Percentiles rank a stretch among this genome's conserved stretches.
phyloP scores from a whole-genome alignment of 495 filamentous ascomycete species.

The Penicillium crystallinum region DNA sequence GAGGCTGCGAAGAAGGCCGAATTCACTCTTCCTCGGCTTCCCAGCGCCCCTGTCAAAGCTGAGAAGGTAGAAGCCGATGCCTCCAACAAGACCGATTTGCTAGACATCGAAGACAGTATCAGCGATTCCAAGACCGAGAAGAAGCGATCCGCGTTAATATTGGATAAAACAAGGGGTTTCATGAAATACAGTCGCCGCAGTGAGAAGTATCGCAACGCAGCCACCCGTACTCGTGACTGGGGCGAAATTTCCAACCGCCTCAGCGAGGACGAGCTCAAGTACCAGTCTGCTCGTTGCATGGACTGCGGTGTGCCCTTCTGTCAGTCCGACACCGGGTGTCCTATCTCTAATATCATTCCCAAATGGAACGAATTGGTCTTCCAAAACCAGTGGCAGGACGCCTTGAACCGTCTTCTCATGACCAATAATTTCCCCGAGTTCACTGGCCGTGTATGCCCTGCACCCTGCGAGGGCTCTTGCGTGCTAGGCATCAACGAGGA shows the following conservation, averaged over 20 bases:
- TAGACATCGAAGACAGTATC: constrained; percentile 94
- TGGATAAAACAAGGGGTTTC: constrained; percentile 98
- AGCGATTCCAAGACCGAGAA: constrained; percentile 82
- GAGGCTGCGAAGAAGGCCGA: constrained; percentile 79
- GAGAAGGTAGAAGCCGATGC: constrained; percentile 58
- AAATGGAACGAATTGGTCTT: constrained; percentile 98
- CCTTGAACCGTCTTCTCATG: constrained; percentile 91
- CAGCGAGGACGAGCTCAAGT: constrained; percentile 96
- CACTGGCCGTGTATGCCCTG: constrained; percentile 96
- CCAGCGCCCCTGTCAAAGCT: constrained; percentile 47
- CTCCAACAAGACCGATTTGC: constrained; percentile 72
- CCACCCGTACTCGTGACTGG: constrained; percentile 91
- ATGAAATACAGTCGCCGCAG: constrained; percentile 96
- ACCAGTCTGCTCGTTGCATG: constrained; percentile 98
- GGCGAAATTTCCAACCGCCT: constrained; percentile 83
- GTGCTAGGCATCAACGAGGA: constrained; percentile 98
- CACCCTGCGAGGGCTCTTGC: constrained; percentile 96
- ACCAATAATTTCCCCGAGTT: constrained; percentile 99
- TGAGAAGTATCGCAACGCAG: constrained; percentile 89
- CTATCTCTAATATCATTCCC: constrained; percentile 98
- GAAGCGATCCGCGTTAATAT: constrained; percentile 85
- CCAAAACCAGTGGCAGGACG: constrained; percentile 90
- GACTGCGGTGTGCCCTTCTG: constrained; percentile 99
- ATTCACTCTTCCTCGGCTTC: constrained; percentile 75
- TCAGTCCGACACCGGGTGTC: constrained; percentile 94